Conservation (phyloP, 257 asterid genomes). For the Solanum pimpinellifolium region DNA sequence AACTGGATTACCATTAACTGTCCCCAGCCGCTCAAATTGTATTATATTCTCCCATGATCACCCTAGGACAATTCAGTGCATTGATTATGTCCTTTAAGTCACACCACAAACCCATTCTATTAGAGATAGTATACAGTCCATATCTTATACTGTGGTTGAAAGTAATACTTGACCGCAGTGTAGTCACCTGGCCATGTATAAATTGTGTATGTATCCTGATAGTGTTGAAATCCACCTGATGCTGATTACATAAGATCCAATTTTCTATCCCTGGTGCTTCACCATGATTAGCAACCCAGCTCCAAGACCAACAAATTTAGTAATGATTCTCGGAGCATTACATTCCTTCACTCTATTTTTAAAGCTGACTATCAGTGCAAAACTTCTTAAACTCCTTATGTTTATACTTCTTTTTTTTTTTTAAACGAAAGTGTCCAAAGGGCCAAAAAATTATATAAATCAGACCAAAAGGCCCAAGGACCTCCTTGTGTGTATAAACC, state of each 20-base stretch:
- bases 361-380: not conserved
- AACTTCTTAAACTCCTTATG: not conserved
- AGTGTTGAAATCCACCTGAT: not conserved
- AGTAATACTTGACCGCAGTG: not conserved
- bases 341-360: not conserved
- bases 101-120: not conserved
- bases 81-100: not conserved
- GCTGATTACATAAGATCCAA: not conserved
- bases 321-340: not conserved
- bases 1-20: not conserved
- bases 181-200: not conserved
- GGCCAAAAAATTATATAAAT: not conserved
- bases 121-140: not conserved
- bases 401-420: not conserved
- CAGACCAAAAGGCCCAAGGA: not conserved
- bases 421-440: not conserved
- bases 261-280: not conserved
- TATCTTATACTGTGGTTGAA: not conserved
- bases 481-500: not conserved
- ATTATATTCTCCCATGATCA: not conserved
- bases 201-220: not conserved
- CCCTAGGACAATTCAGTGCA: not conserved
- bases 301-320: not conserved
- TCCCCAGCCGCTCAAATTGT: not conserved
- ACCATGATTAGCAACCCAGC: not conserved